Percentiles rank a stretch among this genome's conserved stretches.
phyloP scores from a whole-genome alignment of 1,284 basidiomycete genomes.

The Cutaneotrichosporon sp. region DNA sequence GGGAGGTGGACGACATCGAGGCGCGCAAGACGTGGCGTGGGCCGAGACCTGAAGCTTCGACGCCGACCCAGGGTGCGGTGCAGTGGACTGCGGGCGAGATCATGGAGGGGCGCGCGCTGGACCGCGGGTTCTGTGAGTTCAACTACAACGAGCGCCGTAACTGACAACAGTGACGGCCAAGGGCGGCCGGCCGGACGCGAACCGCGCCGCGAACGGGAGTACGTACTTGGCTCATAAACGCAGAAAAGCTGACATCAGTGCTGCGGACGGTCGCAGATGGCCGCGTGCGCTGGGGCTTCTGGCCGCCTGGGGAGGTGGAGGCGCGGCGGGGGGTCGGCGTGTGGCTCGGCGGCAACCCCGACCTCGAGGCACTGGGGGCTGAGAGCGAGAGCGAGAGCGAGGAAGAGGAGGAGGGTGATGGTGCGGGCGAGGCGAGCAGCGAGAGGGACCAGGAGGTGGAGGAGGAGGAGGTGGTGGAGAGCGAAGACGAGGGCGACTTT shows the following conservation, averaged over 20 bases:
- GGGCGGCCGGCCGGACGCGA: constrained; percentile 80
- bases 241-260: constrained; percentile 42
- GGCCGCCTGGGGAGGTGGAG: constrained; percentile 58
- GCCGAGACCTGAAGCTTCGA: not conserved
- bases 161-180: constrained; percentile 68
- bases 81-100: constrained; percentile 64
- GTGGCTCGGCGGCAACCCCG: constrained; percentile 14
- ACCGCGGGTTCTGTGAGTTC: constrained; percentile 64
- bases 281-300: constrained; percentile 78
- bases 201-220: constrained; percentile 81
- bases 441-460: constrained; percentile 59
- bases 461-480: constrained; percentile 12
- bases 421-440: constrained; percentile 70
- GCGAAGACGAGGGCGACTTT: constrained; percentile 23
- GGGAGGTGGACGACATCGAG: constrained; percentile 41
- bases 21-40: constrained; percentile 48
- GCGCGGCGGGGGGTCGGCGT: constrained; percentile 11
- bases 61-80: not conserved
- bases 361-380: constrained; percentile 34
- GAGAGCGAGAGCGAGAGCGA: constrained; percentile 60
- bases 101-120: constrained; percentile 71
- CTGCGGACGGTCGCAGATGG: constrained; percentile 80
- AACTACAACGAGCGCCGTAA: no score
- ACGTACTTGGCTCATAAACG: not conserved
- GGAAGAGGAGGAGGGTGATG: constrained; percentile 79